These are phyloP conservation scores for Hysterium pulicare DNA, from an alignment of 2,329 filamentous ascomycete genomes.

Conservation along the genomic window DNA sequence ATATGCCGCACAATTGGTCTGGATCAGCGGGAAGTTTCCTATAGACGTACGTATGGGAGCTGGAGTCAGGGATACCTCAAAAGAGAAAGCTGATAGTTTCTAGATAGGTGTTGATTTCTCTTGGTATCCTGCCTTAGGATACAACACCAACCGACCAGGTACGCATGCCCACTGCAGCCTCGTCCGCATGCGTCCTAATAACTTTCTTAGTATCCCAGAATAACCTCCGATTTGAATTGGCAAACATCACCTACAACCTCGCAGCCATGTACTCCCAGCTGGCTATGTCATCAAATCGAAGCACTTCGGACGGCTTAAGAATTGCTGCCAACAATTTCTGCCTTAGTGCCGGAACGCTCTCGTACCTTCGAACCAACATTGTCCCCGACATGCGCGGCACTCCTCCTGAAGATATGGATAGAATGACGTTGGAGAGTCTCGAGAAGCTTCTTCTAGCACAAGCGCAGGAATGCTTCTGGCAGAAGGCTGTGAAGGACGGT, in stretches of 20 bases:
- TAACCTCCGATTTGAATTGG: constrained; percentile 75
- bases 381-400: constrained; percentile 79
- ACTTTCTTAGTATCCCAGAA: constrained; percentile 53
- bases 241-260: constrained; percentile 91
- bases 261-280: constrained; percentile 92
- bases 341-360: constrained; percentile 77
- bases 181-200: constrained; percentile 6
- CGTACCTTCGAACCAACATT: constrained; percentile 70
- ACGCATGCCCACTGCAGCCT: constrained; percentile 9
- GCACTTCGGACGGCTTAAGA: constrained; percentile 78
- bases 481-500: constrained; percentile 90
- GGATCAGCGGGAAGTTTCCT: constrained; percentile 93
- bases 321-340: constrained; percentile 87
- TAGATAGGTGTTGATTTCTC: constrained; percentile 92
- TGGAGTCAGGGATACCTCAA: not conserved
- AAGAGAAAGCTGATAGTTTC: not conserved
- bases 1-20: constrained; percentile 89
- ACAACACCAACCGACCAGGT: constrained; percentile 72
- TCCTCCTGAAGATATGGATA: constrained; percentile 94
- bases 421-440: constrained; percentile 77
- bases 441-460: constrained; percentile 84
- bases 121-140: constrained; percentile 92
- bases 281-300: constrained; percentile 74
- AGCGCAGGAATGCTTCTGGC: constrained; percentile 97
- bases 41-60: constrained; percentile 65